These are phyloP conservation scores for Telfairia occidentalis DNA, from an alignment of 331 rosid species.

Conservation along the genomic window DNA sequence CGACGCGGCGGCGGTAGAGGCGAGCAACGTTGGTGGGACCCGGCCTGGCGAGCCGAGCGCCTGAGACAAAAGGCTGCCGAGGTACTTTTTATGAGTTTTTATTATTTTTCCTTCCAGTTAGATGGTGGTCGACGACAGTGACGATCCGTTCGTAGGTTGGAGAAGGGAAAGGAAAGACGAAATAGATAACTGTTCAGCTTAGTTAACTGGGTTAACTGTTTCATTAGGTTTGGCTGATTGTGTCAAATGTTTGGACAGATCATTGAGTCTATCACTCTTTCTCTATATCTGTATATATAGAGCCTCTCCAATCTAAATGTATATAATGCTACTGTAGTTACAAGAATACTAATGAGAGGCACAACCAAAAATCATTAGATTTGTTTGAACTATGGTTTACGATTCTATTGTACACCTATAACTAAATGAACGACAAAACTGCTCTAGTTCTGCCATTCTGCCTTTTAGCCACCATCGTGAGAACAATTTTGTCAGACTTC, in stretches of 20 bases:
- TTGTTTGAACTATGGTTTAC: background rate
- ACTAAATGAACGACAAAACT: background rate
- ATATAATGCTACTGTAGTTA: background rate
- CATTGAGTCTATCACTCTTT: background rate
- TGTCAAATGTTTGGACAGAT: background rate
- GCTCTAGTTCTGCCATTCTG: background rate
- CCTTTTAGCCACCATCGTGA: background rate
- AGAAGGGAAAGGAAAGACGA: background rate
- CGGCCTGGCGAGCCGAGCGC: conserved; percentile 90
- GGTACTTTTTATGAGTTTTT: conserved; percentile 24
- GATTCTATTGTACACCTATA: background rate
- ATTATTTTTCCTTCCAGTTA: background rate
- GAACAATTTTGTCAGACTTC: background rate
- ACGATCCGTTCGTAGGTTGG: background rate
- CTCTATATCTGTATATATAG: background rate
- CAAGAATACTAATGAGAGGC: background rate
- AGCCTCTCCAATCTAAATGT: background rate
- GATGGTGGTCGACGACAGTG: background rate
- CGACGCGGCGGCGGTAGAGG: conserved; percentile 54
- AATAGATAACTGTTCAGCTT: background rate
- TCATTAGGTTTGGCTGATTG: background rate
- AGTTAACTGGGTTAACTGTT: background rate
- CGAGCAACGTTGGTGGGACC: conserved; percentile 98
- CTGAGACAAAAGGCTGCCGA: conserved; percentile 55
- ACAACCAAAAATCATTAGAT: background rate